Percentiles rank a stretch among this genome's conserved stretches.
phyloP scores from a whole-genome alignment of 129 eudicot species.

The Lactuca saligna region DNA sequence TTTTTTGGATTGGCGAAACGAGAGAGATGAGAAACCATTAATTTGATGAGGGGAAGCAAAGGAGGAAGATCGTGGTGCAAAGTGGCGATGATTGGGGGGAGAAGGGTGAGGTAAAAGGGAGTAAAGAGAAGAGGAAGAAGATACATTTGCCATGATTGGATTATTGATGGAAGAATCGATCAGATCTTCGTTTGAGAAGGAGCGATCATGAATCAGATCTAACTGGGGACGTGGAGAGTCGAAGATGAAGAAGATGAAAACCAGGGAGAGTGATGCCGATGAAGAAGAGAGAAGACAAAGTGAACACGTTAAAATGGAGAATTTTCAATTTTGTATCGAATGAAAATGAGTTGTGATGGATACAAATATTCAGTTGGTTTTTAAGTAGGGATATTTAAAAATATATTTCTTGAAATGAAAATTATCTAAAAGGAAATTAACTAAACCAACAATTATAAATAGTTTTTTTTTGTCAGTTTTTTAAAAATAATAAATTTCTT shows the following conservation, averaged over 20 bases:
- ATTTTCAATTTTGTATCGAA: background rate
- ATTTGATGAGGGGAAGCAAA: conserved; percentile 14
- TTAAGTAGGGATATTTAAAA: too few species aligned
- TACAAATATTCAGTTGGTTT: background rate
- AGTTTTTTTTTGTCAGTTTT: too few species aligned
- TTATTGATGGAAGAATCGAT: background rate
- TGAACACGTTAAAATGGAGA: background rate
- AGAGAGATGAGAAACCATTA: conserved; percentile 6
- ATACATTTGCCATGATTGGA: conserved; percentile 21
- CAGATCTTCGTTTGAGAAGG: background rate
- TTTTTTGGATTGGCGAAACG: conserved; percentile 13
- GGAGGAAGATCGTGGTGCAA: conserved; percentile 13
- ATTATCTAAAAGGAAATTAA: too few species aligned
- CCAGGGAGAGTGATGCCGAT: conserved; percentile 5
- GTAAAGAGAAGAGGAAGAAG: conserved; percentile 26
- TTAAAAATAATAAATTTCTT: too few species aligned
- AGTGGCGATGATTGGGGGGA: background rate
- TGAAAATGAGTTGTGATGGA: background rate
- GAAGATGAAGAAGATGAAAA: background rate
- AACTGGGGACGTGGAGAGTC: conserved; percentile 29
- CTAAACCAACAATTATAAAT: too few species aligned
- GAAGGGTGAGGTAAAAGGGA: background rate
- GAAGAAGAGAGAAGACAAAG: conserved; percentile 8
- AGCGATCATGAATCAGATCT: background rate
- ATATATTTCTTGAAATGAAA: too few species aligned